Base-by-base conservation (phyloP, 192 early-diverging fungal genomes). In the Ambispora gerdemannii region DNA sequence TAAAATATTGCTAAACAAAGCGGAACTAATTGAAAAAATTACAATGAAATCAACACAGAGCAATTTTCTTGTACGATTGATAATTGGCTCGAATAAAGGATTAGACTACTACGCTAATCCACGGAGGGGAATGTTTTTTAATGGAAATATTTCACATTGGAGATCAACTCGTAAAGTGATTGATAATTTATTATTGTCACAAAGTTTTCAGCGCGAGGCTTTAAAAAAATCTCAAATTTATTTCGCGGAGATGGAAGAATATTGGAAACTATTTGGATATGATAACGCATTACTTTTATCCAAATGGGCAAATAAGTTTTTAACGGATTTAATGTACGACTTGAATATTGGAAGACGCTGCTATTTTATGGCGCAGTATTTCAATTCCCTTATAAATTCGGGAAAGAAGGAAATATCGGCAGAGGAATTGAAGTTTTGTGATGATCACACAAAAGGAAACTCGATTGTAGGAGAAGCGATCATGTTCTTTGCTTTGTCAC, bases 1-100 rank as follows among this genome's bases (percentile, higher is more conserved):
- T n/a, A 62, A 62, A 1, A 62, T 62, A 17, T 62, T 28, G 60
- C 28, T 62, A 17, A 27, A 27, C 35, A 32, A 36, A 34, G 60
- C 32, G 20, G 28, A 32, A 2, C 15, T 62, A 8, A 0, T 62
- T 0, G 60, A 62, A 1, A 35, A 35, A 32, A 62, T 62, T 3
- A 24, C n/a, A 20, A 62, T 6, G n/a, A 19, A 19, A 15, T 62
- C 60, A 15, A 36, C 60, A 27, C 30, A 36, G 28, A 36, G 19
- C 3, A 62, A 62, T 4, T 55, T 22, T 55, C 3, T 20, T 20
- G 30, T 55, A 27, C 52, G 52, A 1, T n/a, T n/a, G n/a, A n/a
- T n/a, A n/a, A n/a, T n/a, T n/a, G 52, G 32, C 19, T 6, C 30
- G 20, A 63, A 2, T 63, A 19, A 63, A 63, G 61, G 61, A 36